Percentiles rank a stretch among this genome's conserved stretches.
Conservation (phyloP, 176 grass and related monocot genomes). For the Ananas comosus region DNA sequence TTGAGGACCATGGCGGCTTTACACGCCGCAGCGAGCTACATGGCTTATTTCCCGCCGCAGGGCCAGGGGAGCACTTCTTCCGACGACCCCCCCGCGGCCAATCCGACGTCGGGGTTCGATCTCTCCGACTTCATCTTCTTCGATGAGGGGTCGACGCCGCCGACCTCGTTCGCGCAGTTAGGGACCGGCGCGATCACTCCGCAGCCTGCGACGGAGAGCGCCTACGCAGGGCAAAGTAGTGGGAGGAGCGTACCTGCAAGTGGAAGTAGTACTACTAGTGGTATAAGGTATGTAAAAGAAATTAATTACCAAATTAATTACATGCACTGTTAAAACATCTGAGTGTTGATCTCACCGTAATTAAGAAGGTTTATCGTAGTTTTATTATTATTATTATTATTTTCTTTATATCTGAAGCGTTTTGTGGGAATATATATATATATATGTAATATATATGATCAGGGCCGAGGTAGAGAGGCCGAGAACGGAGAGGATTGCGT, state of each 20-base stretch:
- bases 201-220: neutral
- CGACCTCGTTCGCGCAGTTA: neutral
- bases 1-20: neutral
- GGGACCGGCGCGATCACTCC: neutral
- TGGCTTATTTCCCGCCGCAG: conserved; percentile 29
- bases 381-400: neutral
- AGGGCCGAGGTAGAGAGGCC: conserved; percentile 22
- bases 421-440: neutral
- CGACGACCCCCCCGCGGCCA: neutral
- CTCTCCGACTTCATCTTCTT: conserved; percentile 50
- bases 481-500: conserved; percentile 64
- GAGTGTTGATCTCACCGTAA: too few species aligned
- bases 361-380: too few species aligned
- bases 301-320: too few species aligned
- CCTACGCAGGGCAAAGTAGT: neutral
- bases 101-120: conserved; percentile 31
- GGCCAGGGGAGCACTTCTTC: conserved; percentile 14
- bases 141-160: conserved; percentile 13
- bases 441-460: neutral
- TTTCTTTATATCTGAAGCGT: neutral
- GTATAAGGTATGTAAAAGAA: neutral
- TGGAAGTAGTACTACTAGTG: neutral
- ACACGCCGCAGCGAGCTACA: neutral
- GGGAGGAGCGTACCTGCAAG: neutral
- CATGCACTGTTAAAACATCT: too few species aligned